Conservation (phyloP, 352 stramenopile genomes). For the Halophytophthora batemanensis region DNA sequence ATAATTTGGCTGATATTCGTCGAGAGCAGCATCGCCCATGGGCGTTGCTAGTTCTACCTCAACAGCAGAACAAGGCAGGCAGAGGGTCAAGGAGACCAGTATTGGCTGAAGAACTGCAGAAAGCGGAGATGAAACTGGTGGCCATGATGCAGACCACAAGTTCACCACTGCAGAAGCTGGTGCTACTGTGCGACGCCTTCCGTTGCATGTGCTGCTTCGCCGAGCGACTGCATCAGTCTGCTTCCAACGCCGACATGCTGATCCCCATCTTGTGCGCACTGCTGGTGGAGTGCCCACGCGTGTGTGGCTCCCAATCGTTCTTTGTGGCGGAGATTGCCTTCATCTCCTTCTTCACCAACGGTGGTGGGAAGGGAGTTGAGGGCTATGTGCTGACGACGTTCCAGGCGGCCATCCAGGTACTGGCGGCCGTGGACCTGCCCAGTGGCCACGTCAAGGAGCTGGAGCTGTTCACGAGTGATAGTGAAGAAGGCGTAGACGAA, state of each 20-base stretch:
- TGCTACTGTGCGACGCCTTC: conserved; percentile 59
- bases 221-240: conserved; percentile 55
- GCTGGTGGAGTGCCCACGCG: conserved; percentile 38
- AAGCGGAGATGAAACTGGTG: conserved; percentile 39
- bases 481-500: conserved; percentile 20
- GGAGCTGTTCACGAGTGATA: conserved; percentile 42
- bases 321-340: conserved; percentile 78
- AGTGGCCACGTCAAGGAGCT: conserved; percentile 50
- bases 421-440: conserved; percentile 60
- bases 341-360: conserved; percentile 74
- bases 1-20: conserved; percentile 48
- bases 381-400: conserved; percentile 78
- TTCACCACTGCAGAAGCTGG: conserved; percentile 61
- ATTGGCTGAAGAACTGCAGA: conserved; percentile 34
- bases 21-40: conserved; percentile 37
- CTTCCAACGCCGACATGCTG: conserved; percentile 66
- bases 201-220: conserved; percentile 63
- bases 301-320: conserved; percentile 19
- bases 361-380: conserved; percentile 70
- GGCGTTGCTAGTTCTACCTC: conserved; percentile 16
- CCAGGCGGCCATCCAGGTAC: conserved; percentile 65
- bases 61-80: conserved; percentile 6
- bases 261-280: conserved; percentile 68
- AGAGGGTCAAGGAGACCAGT: conserved; percentile 3
- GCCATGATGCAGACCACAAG: conserved; percentile 44